Evolutionary conservation across 495 filamentous ascomycete genomes (phyloP).

Genomic region (Hypoxylon lenormandii): DNA sequence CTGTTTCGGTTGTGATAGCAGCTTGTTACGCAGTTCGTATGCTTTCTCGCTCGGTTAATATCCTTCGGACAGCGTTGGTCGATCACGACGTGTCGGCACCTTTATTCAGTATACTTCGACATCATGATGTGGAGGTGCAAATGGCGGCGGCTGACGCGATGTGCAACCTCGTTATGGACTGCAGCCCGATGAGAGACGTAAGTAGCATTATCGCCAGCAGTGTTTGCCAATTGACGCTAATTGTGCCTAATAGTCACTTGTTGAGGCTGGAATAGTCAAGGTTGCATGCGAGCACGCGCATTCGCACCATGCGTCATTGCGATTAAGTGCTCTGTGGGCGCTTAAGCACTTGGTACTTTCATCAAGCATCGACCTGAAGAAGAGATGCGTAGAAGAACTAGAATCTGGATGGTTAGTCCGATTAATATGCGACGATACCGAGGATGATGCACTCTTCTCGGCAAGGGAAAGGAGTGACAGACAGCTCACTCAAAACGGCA

Average conservation of each 20-base stretch:
- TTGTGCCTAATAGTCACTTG: constrained; percentile 69
- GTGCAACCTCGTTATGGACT: constrained; percentile 84
- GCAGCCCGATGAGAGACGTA: constrained; percentile 90
- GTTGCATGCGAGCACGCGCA: constrained; percentile 86
- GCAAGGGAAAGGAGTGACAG: constrained; percentile 50
- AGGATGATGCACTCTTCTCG: constrained; percentile 61
- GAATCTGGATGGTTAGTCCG: constrained; percentile 82
- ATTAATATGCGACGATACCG: constrained; percentile 72
- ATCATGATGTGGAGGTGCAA: constrained; percentile 82
- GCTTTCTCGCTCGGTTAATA: constrained; percentile 83
- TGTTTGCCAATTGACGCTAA: constrained; percentile 4
- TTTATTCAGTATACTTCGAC: constrained; percentile 78
- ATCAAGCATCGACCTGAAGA: constrained; percentile 75
- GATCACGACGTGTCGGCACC: constrained; percentile 85
- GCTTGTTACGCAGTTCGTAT: constrained; percentile 83
- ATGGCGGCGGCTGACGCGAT: constrained; percentile 84
- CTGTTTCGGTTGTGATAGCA: constrained; percentile 77
- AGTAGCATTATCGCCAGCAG: constrained; percentile 45
- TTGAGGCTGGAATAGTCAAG: constrained; percentile 79
- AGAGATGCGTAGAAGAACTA: constrained; percentile 78
- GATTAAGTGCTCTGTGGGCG: constrained; percentile 88
- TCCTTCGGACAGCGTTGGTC: constrained; percentile 84
- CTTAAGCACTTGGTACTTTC: constrained; percentile 85
- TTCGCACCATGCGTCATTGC: constrained; percentile 75
- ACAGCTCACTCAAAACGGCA: constrained; percentile 46